Conservation (phyloP, 176 grass and related monocot genomes). For the Raddia guianensis region DNA sequence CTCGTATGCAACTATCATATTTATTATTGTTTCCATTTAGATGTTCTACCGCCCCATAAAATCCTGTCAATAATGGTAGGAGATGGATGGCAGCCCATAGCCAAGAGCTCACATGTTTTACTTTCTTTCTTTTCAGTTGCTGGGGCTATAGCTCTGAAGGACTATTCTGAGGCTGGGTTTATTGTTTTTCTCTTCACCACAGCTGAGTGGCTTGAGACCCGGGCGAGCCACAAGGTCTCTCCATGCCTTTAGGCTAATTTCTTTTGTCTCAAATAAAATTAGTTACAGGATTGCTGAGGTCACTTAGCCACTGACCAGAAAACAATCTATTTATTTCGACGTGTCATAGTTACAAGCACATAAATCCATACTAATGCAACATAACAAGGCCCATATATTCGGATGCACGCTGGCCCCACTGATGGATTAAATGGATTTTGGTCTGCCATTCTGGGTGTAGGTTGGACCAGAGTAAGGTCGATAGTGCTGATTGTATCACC, state of each 20-base stretch:
- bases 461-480: not conserved
- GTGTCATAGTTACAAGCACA: constrained; percentile 12
- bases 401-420: constrained; percentile 31
- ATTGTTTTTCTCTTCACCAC: constrained; percentile 92
- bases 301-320: constrained; percentile 25
- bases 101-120: constrained; percentile 26
- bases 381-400: constrained; percentile 8
- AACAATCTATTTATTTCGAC: constrained; percentile 29
- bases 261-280: constrained; percentile 18
- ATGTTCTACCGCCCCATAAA: not conserved
- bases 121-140: constrained; percentile 57
- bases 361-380: constrained; percentile 13
- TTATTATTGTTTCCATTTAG: not conserved
- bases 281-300: not conserved
- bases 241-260: constrained; percentile 31
- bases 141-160: constrained; percentile 85
- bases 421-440: constrained; percentile 27
- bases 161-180: constrained; percentile 86
- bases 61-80: constrained; percentile 12
- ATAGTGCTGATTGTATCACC: constrained; percentile 24
- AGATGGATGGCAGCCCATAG: constrained; percentile 23
- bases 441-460: constrained; percentile 28
- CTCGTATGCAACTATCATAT: not conserved
- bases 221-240: constrained; percentile 77
- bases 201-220: constrained; percentile 93